Conservation (phyloP, 257 asterid genomes). For the Hygrophila difformis region DNA sequence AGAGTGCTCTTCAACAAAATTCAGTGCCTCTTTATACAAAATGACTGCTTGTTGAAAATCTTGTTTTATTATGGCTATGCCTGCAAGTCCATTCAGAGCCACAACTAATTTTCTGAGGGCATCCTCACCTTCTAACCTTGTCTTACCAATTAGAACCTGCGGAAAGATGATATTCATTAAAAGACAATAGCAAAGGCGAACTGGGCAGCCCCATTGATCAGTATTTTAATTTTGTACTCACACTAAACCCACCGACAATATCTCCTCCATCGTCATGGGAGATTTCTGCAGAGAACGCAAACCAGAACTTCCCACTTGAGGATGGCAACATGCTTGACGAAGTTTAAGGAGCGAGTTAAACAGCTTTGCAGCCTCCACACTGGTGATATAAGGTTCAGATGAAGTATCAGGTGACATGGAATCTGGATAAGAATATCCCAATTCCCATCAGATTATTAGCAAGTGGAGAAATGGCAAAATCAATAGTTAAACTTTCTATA, state of each 20-base stretch:
- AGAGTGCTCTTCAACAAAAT: conserved; percentile 60
- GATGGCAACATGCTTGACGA: conserved; percentile 99
- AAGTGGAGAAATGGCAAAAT: neutral
- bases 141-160: conserved; percentile 90
- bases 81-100: conserved; percentile 92
- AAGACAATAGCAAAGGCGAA: conserved; percentile 1
- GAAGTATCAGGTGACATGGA: conserved; percentile 29
- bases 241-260: conserved; percentile 58
- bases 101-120: conserved; percentile 81
- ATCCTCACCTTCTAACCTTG: conserved; percentile 94
- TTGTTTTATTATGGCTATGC: conserved; percentile 78
- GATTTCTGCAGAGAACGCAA: conserved; percentile 84
- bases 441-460: conserved; percentile 17
- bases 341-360: conserved; percentile 93
- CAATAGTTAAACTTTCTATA: neutral
- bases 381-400: conserved; percentile 54
- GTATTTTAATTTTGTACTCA: conserved; percentile 13
- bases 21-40: conserved; percentile 73
- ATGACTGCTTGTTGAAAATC: conserved; percentile 63
- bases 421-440: conserved; percentile 31
- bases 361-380: conserved; percentile 80
- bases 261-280: conserved; percentile 99
- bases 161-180: conserved; percentile 20
- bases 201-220: conserved; percentile 12
- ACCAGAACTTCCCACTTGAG: conserved; percentile 99